Percentiles rank a stretch among this genome's conserved stretches.
phyloP scores from a whole-genome alignment of 495 filamentous ascomycete genomes.

The Penicillium roqueforti region DNA sequence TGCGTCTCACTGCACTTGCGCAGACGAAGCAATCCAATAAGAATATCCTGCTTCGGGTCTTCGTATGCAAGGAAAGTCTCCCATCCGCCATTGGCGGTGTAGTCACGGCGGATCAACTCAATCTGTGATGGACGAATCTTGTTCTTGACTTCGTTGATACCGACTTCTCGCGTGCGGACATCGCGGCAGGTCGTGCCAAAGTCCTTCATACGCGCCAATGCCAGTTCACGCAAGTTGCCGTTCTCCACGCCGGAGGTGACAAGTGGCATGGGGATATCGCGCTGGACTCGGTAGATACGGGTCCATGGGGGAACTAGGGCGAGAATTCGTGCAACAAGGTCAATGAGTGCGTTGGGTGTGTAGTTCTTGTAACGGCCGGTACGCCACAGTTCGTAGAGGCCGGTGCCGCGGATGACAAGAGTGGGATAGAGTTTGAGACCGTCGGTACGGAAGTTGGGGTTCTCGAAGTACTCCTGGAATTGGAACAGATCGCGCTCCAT shows the following conservation, averaged over 20 bases:
- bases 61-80: conserved; percentile 98
- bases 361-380: conserved; percentile 98
- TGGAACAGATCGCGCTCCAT: conserved; percentile 97
- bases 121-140: conserved; percentile 96
- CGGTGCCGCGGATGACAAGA: conserved; percentile 93
- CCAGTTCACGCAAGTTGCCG: conserved; percentile 90
- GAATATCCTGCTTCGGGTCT: conserved; percentile 96
- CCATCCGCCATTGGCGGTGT: conserved; percentile 92
- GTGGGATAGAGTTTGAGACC: conserved; percentile 98
- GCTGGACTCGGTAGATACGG: conserved; percentile 95
- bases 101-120: conserved; percentile 94
- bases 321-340: conserved; percentile 90
- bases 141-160: conserved; percentile 97
- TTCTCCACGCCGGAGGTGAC: conserved; percentile 97
- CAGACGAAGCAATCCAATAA: conserved; percentile 86
- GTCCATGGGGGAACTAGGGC: conserved; percentile 97
- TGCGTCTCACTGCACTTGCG: conserved; percentile 85
- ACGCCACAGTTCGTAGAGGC: conserved; percentile 94
- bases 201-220: conserved; percentile 94
- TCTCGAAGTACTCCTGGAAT: conserved; percentile 96
- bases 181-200: conserved; percentile 97
- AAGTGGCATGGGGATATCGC: conserved; percentile 97
- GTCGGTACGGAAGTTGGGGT: conserved; percentile 94
- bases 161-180: conserved; percentile 95
- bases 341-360: conserved; percentile 91